Base-by-base conservation (phyloP, 2,329 filamentous ascomycete species). In the Xylariaceae sp. region DNA sequence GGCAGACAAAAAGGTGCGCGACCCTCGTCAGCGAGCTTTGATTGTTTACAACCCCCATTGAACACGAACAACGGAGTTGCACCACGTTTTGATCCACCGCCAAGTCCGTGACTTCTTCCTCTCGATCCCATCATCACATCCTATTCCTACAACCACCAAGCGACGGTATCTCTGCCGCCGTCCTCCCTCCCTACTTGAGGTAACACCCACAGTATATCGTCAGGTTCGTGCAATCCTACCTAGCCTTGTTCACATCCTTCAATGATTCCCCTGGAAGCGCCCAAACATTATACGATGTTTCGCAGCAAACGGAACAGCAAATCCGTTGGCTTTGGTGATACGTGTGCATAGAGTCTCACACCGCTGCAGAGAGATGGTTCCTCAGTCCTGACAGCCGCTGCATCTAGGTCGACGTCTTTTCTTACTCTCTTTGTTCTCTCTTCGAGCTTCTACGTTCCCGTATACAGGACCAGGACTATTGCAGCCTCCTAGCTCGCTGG, bases 21-120 rank as follows among this genome's bases (percentile, higher is more conserved):
- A 40, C 53, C 29, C 30, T 43, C 42, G 45, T 39, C 37, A 29
- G 36, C 43, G 41, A 41, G 47, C 16, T 53, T 26, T 56, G 47
- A 49, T 66, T 68, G 65, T 67, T 66, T 65, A 67, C 64, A 34
- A 29, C 37, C 41, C 16, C 41, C 16, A 13, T 19, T 22, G 10
- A 19, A 37, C 32, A 16, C 19, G 29, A 39, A 47, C 39, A 49
- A 30, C 47, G 53, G 53, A 56, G 49, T 47, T 55, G 47, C 50
- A 34, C 18, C 15, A 40, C 42, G 3, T 47, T 47, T 57, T 36
- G 29, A 42, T 36, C 22, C 22, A 26, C 41, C 15, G 22, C 21
- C 41, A 26, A 15, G 4, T 15, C 19, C 44, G 54, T 37, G 46
- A 51, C 49, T 51, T 47, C 52, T 59, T 29, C 47, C 48, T 54